These are phyloP conservation scores for Colletotrichum sp. DNA, from an alignment of 2,329 filamentous ascomycete genomes.

Conservation along the genomic window DNA sequence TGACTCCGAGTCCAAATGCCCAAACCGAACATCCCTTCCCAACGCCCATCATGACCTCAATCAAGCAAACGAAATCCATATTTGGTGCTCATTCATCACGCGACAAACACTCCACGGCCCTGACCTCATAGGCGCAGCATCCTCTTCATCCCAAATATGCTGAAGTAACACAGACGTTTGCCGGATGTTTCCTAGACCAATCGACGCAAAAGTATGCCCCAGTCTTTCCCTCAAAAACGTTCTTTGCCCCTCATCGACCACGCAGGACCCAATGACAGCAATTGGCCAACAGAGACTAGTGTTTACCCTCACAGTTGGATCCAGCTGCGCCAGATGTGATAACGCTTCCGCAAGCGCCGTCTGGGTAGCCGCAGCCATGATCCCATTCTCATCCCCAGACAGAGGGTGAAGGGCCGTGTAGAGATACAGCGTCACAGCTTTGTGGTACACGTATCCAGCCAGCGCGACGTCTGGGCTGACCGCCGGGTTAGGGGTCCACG, in stretches of 20 bases:
- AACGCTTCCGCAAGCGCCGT: background rate
- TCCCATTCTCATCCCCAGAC: background rate
- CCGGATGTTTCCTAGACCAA: background rate
- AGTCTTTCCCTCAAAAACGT: conserved; percentile 23
- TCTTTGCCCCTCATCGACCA: conserved; percentile 36
- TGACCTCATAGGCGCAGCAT: conserved; percentile 5
- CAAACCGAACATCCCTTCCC: background rate
- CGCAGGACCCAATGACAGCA: conserved; percentile 41
- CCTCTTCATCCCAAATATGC: conserved; percentile 41
- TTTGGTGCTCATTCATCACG: conserved; percentile 49
- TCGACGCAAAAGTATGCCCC: background rate
- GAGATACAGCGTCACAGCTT: background rate
- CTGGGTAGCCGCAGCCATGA: background rate
- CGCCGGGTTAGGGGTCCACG: background rate
- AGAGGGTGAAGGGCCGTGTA: background rate
- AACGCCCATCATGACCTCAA: background rate
- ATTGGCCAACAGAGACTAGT: conserved; percentile 45
- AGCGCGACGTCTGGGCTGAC: background rate
- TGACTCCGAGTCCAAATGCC: background rate
- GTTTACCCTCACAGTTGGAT: conserved; percentile 37
- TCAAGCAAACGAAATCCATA: conserved; percentile 55
- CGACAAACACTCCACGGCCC: conserved; percentile 49
- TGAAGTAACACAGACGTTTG: conserved; percentile 35
- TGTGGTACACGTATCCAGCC: background rate
- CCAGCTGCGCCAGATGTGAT: conserved; percentile 28